A percentile compares a stretch with the other conserved stretches of the same genome.
These are phyloP conservation scores for Ascosphaera acerosa DNA, from an alignment of 2,329 filamentous ascomycete genomes.

Conservation along the genomic window DNA sequence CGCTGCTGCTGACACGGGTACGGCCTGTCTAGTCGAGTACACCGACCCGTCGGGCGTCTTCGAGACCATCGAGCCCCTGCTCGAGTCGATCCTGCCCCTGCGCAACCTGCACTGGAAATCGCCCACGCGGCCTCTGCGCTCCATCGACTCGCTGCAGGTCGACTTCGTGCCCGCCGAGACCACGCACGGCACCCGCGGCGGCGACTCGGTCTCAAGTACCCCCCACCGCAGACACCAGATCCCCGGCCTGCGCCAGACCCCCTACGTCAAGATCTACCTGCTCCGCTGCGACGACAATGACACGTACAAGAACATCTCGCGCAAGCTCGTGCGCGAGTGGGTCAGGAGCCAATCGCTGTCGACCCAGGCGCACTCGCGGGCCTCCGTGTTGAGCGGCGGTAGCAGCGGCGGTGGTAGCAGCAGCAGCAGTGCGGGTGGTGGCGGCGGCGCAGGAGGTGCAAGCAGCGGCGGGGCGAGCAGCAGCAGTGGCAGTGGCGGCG, in stretches of 20 bases:
- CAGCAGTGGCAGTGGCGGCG: conserved; percentile 8
- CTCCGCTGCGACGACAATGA: conserved; percentile 92
- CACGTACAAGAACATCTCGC: conserved; percentile 56
- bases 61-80: conserved; percentile 49
- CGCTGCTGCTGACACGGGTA: too few relatives aligned
- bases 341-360: conserved; percentile 49
- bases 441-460: too few relatives aligned
- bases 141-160: conserved; percentile 78
- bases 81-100: conserved; percentile 57
- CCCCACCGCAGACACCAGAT: conserved; percentile 67
- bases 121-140: conserved; percentile 66
- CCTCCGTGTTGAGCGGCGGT: too few relatives aligned
- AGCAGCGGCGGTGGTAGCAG: conserved; percentile 13
- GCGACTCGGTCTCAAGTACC: conserved; percentile 14
- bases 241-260: conserved; percentile 70
- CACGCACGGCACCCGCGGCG: conserved; percentile 12
- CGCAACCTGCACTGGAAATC: conserved; percentile 95
- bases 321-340: conserved; percentile 71
- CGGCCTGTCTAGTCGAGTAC: conserved; percentile 82
- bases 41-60: conserved; percentile 82
- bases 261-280: conserved; percentile 76
- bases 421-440: conserved; percentile 17
- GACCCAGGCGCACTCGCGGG: too few relatives aligned
- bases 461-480: too few relatives aligned
- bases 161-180: conserved; percentile 47